A percentile compares a stretch with the other conserved stretches of the same genome.
phyloP scores from a whole-genome alignment of 306 rosid species.

The Ammopiptanthus mongolicus region DNA sequence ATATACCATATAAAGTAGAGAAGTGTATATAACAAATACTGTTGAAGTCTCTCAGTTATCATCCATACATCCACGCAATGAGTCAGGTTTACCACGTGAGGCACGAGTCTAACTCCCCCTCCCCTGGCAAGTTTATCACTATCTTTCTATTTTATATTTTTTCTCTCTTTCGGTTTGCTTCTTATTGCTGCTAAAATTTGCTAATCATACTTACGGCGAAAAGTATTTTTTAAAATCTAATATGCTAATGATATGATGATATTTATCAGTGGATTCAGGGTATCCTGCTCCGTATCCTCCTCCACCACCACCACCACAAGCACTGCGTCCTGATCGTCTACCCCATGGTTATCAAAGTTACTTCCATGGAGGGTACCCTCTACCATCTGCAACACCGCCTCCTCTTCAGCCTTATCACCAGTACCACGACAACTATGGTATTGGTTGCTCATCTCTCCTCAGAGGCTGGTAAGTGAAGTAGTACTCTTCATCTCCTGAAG shows the following conservation, averaged over 20 bases:
- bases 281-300: neutral
- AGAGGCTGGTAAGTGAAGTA: conserved; percentile 30
- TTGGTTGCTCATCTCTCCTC: conserved; percentile 18
- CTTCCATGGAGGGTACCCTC: conserved; percentile 21
- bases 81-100: conserved; percentile 9
- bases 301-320: neutral
- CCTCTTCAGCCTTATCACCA: conserved; percentile 12
- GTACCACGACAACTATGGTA: neutral
- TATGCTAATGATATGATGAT: too few relatives aligned
- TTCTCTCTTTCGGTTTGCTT: neutral
- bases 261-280: neutral
- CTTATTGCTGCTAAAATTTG: neutral
- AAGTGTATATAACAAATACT: neutral
- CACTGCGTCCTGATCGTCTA: neutral
- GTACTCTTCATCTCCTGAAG: neutral
- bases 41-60: neutral
- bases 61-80: neutral
- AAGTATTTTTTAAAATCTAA: neutral
- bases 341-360: conserved; percentile 21
- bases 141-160: too few relatives aligned
- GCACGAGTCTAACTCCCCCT: neutral
- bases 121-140: conserved; percentile 11
- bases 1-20: too few relatives aligned
- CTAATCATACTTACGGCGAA: neutral
- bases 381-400: conserved; percentile 18